Evolutionary conservation across 2,329 filamentous ascomycete genomes (phyloP), one percentile per base, ranked within the genome.

Genomic region (Rhynchosporium graminicola): DNA sequence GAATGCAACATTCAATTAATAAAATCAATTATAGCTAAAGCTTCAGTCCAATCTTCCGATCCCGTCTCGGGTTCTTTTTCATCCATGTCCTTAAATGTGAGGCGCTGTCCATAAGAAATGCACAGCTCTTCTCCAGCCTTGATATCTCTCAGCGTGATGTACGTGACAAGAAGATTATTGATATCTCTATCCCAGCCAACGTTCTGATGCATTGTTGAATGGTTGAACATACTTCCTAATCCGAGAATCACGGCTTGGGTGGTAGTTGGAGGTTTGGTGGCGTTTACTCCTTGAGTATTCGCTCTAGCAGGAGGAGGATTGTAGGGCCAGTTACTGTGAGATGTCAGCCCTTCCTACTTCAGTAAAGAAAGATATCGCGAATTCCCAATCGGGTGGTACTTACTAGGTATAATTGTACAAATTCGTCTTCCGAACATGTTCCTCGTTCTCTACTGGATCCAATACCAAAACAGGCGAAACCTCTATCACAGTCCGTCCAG

Each of bases 191-290:
- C 77, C 82, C 82, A 85, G 3, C 79, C 81, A 3, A 85, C 80
- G 68, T 86, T 86, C 66, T 85, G 83, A 33, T 77, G 66, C 10
- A 74, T 67, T 0, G 72, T 74, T 3, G 81, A 82, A 66, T 86
- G 83, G 63, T 86, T 85, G 75, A 85, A 85, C 80, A 85, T 83
- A 60, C 77, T 80, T 15, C 83, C 83, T 0, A 86, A 74, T 2
- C 83, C 83, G 43, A 85, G 76, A 36, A 84, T 76, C 2, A 85
- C 73, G 9, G 81, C 83, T 73, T 85, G 82, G 0, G 78, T 78
- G 40, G 72, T 77, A 31, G 71, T 70, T 13, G 57, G 42, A 57
- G 62, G n/a, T 61, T 65, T 70, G 36, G 45, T 57, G 38, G 55
- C 55, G 42, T 62, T 67, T 26, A 28, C 29, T 68, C 71, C 54